Evolutionary conservation across 2,329 filamentous ascomycete species (phyloP), one percentile per base, ranked within the genome.

Genomic region (Venturia effusa): DNA sequence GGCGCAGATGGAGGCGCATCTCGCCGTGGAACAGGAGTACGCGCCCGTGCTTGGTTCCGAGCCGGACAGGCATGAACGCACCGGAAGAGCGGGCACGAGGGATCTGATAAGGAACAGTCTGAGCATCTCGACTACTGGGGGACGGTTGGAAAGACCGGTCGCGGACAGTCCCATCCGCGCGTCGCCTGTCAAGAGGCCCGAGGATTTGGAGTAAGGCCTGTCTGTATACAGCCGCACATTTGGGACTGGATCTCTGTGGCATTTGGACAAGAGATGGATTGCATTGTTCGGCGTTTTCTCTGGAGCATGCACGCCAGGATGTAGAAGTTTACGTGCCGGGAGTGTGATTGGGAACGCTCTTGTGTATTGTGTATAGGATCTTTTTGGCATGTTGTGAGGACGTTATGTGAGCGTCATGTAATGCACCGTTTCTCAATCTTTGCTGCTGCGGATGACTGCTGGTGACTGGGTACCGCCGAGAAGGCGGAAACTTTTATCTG

Each of bases 1-100:
- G 15, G 90, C 92, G 1, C 74, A 75, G 24, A 76, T 79, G 67
- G 77, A 80, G 61, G 78, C 74, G 24, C 78, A 79, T 63, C 65
- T 76, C 32, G 69, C 73, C 41, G 72, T 71, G 2, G 72, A 78
- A 65, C 73, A 74, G 30, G 62, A 64, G 11, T 64, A 64, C 24
- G 22, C 39, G n/a, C 61, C 61, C 15, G 62, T 62, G 64, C 64
- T 69, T 15, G 71, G 68, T 1, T 67, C 66, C 10, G 71, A 75
- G 67, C 69, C 72, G 7, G 69, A 61, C 6, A 54, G 64, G 68
- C 51, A 67, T 67, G 57, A 61, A 66, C 37, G 66, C 59, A 61
- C 66, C 62, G 66, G 68, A 22, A 66, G 70, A 32, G 69, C 66
- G 62, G 70, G 64, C 64, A 72, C 71, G 27, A 70, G 73, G 62